Percentiles rank a stretch among this genome's conserved stretches.
Evolutionary conservation across 1,284 basidiomycete species (phyloP).

Genomic region (Tylopilus orsonianus): DNA sequence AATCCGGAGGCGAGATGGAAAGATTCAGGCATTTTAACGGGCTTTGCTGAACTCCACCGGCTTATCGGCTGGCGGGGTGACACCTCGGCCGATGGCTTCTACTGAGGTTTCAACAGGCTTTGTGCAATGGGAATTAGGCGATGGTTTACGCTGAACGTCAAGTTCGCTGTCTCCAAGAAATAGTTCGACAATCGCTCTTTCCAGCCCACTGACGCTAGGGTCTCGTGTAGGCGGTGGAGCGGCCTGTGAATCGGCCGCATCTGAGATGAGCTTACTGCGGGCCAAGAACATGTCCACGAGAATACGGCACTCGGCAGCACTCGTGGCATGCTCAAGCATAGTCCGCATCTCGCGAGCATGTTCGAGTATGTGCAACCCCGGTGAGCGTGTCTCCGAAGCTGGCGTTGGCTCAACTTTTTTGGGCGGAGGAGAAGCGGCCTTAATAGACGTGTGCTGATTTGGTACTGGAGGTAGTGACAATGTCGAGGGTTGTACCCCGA

Average conservation of each 20-base stretch:
- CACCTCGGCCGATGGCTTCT: background rate
- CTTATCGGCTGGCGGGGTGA: background rate
- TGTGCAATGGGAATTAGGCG: background rate
- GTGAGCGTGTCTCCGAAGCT: conserved; percentile 2
- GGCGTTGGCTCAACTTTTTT: conserved; percentile 8
- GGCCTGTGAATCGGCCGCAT: conserved; percentile 18
- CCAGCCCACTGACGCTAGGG: conserved; percentile 8
- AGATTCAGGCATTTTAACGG: conserved; percentile 16
- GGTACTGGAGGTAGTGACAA: conserved; percentile 3
- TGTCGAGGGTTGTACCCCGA: conserved; percentile 4
- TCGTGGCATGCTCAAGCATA: conserved; percentile 69
- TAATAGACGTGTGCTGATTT: conserved; percentile 19
- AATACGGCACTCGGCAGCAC: conserved; percentile 79
- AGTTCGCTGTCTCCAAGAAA: conserved; percentile 43
- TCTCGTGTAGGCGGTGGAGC: conserved; percentile 12
- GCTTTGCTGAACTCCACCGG: conserved; percentile 7
- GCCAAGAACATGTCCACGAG: conserved; percentile 80
- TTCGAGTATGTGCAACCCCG: conserved; percentile 29
- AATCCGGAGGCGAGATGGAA: background rate
- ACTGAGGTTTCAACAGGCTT: conserved; percentile 5
- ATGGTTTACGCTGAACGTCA: background rate
- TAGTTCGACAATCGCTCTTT: conserved; percentile 49
- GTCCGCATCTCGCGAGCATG: conserved; percentile 67
- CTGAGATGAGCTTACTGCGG: conserved; percentile 45
- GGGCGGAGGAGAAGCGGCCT: conserved; percentile 13